phyloP scores from a whole-genome alignment of 2,329 filamentous ascomycete species.

The Talaromyces islandicus region DNA sequence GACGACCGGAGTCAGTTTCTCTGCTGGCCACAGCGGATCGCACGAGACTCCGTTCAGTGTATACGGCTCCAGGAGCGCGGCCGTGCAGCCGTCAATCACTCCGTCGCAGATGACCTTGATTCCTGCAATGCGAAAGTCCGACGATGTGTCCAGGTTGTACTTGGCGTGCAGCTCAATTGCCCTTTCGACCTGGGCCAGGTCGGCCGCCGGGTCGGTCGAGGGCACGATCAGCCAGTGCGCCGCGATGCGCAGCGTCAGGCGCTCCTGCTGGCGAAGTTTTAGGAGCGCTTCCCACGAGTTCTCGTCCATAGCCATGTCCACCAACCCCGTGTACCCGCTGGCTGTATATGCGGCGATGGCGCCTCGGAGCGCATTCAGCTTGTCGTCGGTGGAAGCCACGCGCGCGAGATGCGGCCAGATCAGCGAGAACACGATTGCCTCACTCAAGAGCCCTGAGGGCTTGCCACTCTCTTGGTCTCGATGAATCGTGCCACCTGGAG shows the following conservation, averaged over 20 bases:
- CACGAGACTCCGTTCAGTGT: slow-evolving; percentile 33
- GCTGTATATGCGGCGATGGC: slow-evolving; percentile 40
- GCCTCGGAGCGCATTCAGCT: slow-evolving; percentile 33
- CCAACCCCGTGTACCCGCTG: slow-evolving; percentile 43
- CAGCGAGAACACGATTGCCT: slow-evolving; percentile 40
- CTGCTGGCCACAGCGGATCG: slow-evolving; percentile 43
- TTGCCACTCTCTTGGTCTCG: slow-evolving; percentile 37
- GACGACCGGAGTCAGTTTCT: slow-evolving; percentile 39
- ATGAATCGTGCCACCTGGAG: slow-evolving; percentile 43
- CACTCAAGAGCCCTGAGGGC: slow-evolving; percentile 41
- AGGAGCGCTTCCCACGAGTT: slow-evolving; percentile 41
- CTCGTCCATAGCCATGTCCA: slow-evolving; percentile 51
- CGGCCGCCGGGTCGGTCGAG: slow-evolving; percentile 30
- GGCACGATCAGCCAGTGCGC: slow-evolving; percentile 46
- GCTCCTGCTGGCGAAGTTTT: slow-evolving; percentile 25
- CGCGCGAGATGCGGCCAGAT: slow-evolving; percentile 43
- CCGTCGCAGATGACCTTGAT: slow-evolving; percentile 49
- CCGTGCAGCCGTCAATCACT: slow-evolving; percentile 47
- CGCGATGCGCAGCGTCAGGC: slow-evolving; percentile 39
- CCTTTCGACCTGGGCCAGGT: slow-evolving; percentile 39
- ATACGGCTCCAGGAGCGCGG: slow-evolving; percentile 44
- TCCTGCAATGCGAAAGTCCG: slow-evolving; percentile 40
- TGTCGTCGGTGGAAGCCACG: slow-evolving; percentile 39
- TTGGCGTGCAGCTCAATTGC: slow-evolving; percentile 38
- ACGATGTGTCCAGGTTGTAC: slow-evolving; percentile 35